Evolutionary conservation across 768 basidiomycete species (phyloP), one percentile per base, ranked within the genome.

Genomic region (Jaapia argillacea): DNA sequence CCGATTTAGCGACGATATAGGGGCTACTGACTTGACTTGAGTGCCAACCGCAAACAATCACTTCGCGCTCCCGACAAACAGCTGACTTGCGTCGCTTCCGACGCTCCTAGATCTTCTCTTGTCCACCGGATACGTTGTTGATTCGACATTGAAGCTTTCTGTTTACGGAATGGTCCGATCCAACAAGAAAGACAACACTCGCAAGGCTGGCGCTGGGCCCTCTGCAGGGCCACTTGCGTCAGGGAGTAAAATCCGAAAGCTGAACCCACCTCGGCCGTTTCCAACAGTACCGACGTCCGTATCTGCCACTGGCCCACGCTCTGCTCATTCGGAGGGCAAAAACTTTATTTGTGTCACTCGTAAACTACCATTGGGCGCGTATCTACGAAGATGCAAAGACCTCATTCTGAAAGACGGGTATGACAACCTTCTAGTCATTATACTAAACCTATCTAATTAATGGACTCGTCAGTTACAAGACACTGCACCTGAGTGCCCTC

Each of bases 311-410:
- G 87, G 87, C 1, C 86, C 88, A 21, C 79, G 77, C 25, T 88
- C 87, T 4, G 72, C 77, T 25, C 85, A 85, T 49, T 75, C 68
- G 37, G 83, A 88, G 56, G 87, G 86, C 46, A 89, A 85, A 57
- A 88, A 87, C 51, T 66, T 75, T 51, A 80, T 91, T 42, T 87
- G 85, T 47, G 46, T 91, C 48, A 83, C 85, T 49, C 83, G 88
- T 36, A 85, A 79, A 55, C 85, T 83, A 1, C 63, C 74, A 27
- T 57, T 91, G 4, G 80, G 77, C 26, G 69, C 74, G 42, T 91
- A 91, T 57, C 71, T 91, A 59, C 67, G 81, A 43, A 73, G 84
- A 38, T 90, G 88, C 59, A 87, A 85, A 53, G 71, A 79, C 46
- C 60, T 81, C 23, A 61, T 90, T 36, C 54, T 87, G 36, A 73